Evolutionary conservation across 163 green algal species (phyloP).

Genomic region (Prototheca cutis): DNA sequence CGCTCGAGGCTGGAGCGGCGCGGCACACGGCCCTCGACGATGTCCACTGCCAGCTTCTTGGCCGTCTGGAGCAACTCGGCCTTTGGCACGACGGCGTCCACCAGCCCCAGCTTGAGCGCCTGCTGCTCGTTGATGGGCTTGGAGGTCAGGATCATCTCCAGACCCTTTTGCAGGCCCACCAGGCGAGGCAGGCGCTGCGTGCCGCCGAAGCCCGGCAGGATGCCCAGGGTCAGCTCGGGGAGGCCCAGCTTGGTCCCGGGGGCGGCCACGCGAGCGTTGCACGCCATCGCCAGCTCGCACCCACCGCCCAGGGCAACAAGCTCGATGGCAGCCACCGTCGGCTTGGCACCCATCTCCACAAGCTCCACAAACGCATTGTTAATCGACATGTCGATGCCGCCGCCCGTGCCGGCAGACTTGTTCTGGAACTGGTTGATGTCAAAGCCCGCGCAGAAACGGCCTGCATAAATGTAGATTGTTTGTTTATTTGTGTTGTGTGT

Average conservation of each 20-base stretch:
- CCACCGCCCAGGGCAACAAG: conserved; percentile 89
- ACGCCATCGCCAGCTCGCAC: conserved; percentile 89
- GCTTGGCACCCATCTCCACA: conserved; percentile 80
- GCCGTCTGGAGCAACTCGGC: conserved; percentile 44
- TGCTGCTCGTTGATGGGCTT: conserved; percentile 60
- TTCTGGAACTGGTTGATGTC: conserved; percentile 78
- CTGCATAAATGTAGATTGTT: conserved; percentile 4
- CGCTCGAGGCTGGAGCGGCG: conserved; percentile 31
- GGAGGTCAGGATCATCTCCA: conserved; percentile 92
- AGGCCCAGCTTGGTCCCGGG: conserved; percentile 72
- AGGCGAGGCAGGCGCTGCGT: conserved; percentile 92
- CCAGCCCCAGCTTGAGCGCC: conserved; percentile 70
- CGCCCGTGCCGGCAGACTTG: conserved; percentile 36
- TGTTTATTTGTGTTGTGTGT: neutral
- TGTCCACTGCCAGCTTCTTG: conserved; percentile 61
- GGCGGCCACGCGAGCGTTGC: conserved; percentile 69
- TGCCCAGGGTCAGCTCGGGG: conserved; percentile 87
- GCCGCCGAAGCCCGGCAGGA: conserved; percentile 73
- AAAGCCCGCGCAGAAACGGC: conserved; percentile 76
- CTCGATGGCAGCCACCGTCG: conserved; percentile 84
- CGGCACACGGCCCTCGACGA: conserved; percentile 41
- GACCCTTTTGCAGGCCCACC: conserved; percentile 79
- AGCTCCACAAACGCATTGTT: conserved; percentile 66
- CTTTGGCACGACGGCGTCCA: conserved; percentile 66
- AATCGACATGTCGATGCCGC: conserved; percentile 66